Conservation (phyloP, 2,329 filamentous ascomycete genomes). For the Monosporascus sp. region DNA sequence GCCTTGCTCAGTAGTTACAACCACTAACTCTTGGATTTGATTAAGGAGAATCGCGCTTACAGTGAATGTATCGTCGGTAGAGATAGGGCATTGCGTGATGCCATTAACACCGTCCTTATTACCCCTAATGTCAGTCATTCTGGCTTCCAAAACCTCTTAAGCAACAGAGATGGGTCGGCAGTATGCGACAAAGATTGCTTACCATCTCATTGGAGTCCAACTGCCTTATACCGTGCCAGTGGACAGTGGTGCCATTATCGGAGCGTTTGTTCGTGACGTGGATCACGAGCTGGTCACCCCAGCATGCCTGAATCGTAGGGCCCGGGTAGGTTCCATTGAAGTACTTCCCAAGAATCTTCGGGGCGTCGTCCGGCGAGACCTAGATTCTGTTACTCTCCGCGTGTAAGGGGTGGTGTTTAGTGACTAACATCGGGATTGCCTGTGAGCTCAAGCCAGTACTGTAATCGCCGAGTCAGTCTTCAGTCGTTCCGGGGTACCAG, state of each 20-base stretch:
- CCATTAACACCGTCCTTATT: constrained; percentile 27
- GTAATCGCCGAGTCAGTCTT: background rate
- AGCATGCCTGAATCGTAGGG: constrained; percentile 21
- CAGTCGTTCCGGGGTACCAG: background rate
- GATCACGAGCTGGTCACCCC: constrained; percentile 23
- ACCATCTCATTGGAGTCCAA: constrained; percentile 21
- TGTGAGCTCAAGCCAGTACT: constrained; percentile 11
- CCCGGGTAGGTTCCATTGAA: constrained; percentile 22
- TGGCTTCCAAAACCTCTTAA: background rate
- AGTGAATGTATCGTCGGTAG: constrained; percentile 34
- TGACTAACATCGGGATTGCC: constrained; percentile 6
- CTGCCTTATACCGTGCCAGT: constrained; percentile 31
- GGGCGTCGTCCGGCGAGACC: constrained; percentile 10
- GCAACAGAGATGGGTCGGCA: background rate
- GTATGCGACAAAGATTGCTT: too few species aligned
- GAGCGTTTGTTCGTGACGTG: constrained; percentile 19
- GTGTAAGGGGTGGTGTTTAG: background rate
- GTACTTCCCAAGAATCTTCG: constrained; percentile 10
- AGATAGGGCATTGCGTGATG: constrained; percentile 47
- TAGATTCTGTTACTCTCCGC: background rate
- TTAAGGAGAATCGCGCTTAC: background rate
- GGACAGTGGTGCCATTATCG: constrained; percentile 25
- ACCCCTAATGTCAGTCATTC: background rate
- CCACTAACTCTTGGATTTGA: too few species aligned
- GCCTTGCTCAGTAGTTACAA: too few species aligned